Evolutionary conservation across 225 moss, liverwort and hornwort species (phyloP), one percentile per base, ranked within the genome.

Genomic region (Bryum argenteum): DNA sequence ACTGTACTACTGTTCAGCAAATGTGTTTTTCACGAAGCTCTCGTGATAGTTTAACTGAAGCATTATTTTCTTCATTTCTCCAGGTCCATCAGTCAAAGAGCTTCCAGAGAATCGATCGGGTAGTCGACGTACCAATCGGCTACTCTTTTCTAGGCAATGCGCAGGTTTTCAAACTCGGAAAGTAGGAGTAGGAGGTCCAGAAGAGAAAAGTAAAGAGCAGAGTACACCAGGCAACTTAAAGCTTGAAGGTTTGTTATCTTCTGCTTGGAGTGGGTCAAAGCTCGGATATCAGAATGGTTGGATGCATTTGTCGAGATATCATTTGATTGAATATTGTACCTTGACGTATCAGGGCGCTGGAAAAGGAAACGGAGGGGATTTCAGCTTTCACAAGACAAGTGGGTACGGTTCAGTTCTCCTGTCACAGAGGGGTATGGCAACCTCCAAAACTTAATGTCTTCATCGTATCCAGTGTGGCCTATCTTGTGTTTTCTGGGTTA

Each of bases 391-490:
- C 86, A 83, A 68, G 88, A 90, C 50, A 90, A 76, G 67, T 83
- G 91, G 94, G 84, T 90, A 82, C 90, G 91, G 47, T 91, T 94
- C 68, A 82, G 75, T 76, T 73, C 89, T 72, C 94, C 94, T 28
- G 75, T 94, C 59, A 74, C 87, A 56, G 82, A 90, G 65, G 88
- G 94, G 94, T 94, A 93, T 62, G 71, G 33, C 51, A 41, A 37
- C 40, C 17, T 55, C 3, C 58, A 10, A 28, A 15, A 22, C 60
- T 54, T 10, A 1, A 10, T 59, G 58, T 40, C 44, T 52, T 19
- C 24, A 61, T 22, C 6, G 59, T 13, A 28, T 53, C 10, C 57
- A 33, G 16, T 13, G n/a, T 69, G 40, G 48, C 55, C 11, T 63
- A 23, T 50, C 51, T 12, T 51, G 20, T 60, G 44, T 47, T 72